These are phyloP conservation scores for Kodamaea jinghongensis DNA, from an alignment of 805 yeast species.

Conservation along the genomic window DNA sequence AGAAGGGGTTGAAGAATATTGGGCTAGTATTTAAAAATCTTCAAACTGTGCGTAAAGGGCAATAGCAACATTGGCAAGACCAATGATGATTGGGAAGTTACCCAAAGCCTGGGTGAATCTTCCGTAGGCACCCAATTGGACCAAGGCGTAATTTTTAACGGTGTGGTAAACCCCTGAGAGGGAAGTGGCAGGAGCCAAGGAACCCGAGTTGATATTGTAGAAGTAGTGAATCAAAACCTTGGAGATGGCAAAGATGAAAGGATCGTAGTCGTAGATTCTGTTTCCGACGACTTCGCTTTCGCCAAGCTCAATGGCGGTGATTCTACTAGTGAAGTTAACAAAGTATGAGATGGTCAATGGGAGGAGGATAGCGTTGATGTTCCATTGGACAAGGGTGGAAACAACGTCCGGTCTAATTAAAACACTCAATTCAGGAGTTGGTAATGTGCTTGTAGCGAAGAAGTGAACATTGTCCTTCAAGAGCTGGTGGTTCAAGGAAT, in stretches of 20 bases:
- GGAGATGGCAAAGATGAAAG: slow-evolving; percentile 44
- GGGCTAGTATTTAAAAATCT: slow-evolving; percentile 27
- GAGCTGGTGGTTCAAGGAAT: slow-evolving; percentile 34
- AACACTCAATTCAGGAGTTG: slow-evolving; percentile 36
- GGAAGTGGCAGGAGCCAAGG: slow-evolving; percentile 25
- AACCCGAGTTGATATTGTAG: slow-evolving; percentile 32
- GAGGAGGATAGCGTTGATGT: slow-evolving; percentile 32
- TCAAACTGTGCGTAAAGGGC: slow-evolving; percentile 53
- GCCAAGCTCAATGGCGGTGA: slow-evolving; percentile 21
- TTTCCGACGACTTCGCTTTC: slow-evolving; percentile 30
- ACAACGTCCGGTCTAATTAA: slow-evolving; percentile 23
- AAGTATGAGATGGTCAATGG: slow-evolving; percentile 49
- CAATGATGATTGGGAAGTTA: slow-evolving; percentile 45
- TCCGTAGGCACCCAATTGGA: slow-evolving; percentile 38
- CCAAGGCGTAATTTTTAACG: slow-evolving; percentile 28
- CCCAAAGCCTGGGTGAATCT: slow-evolving; percentile 42
- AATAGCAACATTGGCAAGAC: slow-evolving; percentile 44
- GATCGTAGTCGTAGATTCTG: slow-evolving; percentile 48
- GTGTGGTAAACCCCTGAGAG: slow-evolving; percentile 25
- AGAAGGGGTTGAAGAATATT: slow-evolving; percentile 3
- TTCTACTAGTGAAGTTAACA: slow-evolving; percentile 49
- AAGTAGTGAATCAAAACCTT: slow-evolving; percentile 44
- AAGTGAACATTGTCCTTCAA: slow-evolving; percentile 31
- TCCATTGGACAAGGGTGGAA: slow-evolving; percentile 41
- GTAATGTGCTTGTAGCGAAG: slow-evolving; percentile 19